Base-by-base conservation (phyloP, 2,329 filamentous ascomycete species). In the Phaeomoniella chlamydospora region DNA sequence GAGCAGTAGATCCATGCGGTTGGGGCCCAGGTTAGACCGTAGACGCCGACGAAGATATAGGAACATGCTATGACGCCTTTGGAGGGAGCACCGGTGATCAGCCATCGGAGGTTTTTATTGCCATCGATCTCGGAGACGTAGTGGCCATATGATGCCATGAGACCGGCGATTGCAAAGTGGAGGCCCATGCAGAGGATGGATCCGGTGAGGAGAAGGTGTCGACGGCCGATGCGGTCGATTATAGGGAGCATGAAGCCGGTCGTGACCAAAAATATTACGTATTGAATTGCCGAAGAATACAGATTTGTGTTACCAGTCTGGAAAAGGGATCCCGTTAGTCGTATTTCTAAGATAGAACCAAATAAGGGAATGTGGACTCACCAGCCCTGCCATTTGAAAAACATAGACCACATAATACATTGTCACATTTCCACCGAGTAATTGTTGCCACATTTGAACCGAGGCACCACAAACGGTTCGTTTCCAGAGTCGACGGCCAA, bases 21-120 rank as follows among this genome's bases (percentile, higher is more conserved):
- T 0, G 72, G 72, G 1, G 68, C 72, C 73, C 74, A 77, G 3
- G 72, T 72, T 6, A 70, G 67, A 0, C 79, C 79, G 46, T 72
- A 84, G 1, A 69, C 72, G 3, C 76, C 77, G 12, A 84, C 77
- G 46, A 83, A 81, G 13, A 84, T 69, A 49, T 82, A 84, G 1
- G 77, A 77, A 57, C 72, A 79, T 9, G 77, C 75, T 33, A 77
- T 76, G 33, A 86, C 68, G 12, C 66, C 78, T 39, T 71, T 71
- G 2, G 75, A 75, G 2, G 70, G 65, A 0, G 65, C 41, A 2
- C 51, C 56, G 5, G 45, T 39, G 40, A 58, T 41, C 17, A 52
- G 44, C 58, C 58, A 61, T 4, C 57, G 61, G 37, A 58, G 49
- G 14, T 57, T 55, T 4, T 48, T 44, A 5, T 52, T 47, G 41